Percentiles rank a stretch among this genome's conserved stretches.
These are phyloP conservation scores for Venturia effusa DNA, from an alignment of 2,329 filamentous ascomycete genomes.

Conservation along the genomic window DNA sequence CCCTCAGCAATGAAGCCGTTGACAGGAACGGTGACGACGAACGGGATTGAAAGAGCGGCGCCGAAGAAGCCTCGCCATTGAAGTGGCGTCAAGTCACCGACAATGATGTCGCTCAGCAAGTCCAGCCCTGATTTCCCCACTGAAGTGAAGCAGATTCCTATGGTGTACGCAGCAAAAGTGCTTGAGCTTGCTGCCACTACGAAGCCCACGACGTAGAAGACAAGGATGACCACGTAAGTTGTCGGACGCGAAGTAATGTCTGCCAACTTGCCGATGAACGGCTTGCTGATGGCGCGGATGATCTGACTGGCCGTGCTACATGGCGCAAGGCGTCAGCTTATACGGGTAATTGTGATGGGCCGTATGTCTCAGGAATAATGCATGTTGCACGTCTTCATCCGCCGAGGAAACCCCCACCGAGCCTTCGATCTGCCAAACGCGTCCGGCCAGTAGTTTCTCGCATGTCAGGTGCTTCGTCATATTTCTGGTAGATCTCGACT, in stretches of 20 bases:
- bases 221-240: slow-evolving; percentile 29
- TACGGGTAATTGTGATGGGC: not conserved
- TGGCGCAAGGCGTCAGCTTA: not conserved
- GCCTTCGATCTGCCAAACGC: too few species aligned
- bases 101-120: slow-evolving; percentile 20
- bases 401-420: too few species aligned
- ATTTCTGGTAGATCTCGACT: too few species aligned
- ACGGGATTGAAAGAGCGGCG: slow-evolving; percentile 18
- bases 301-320: slow-evolving; percentile 15
- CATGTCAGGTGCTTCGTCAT: too few species aligned
- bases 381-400: too few species aligned
- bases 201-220: slow-evolving; percentile 20
- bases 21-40: slow-evolving; percentile 30
- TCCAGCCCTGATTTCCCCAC: slow-evolving; percentile 22
- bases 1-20: slow-evolving; percentile 33
- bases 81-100: slow-evolving; percentile 20
- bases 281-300: slow-evolving; percentile 18
- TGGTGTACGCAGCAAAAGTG: slow-evolving; percentile 17
- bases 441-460: too few species aligned
- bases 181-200: slow-evolving; percentile 14
- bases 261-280: slow-evolving; percentile 17
- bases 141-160: slow-evolving; percentile 19
- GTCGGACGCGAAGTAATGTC: slow-evolving; percentile 20
- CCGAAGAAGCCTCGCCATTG: slow-evolving; percentile 22
- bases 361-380: too few species aligned